Evolutionary conservation across 768 basidiomycete genomes (phyloP).

Genomic region (Boletus rubescentipes): DNA sequence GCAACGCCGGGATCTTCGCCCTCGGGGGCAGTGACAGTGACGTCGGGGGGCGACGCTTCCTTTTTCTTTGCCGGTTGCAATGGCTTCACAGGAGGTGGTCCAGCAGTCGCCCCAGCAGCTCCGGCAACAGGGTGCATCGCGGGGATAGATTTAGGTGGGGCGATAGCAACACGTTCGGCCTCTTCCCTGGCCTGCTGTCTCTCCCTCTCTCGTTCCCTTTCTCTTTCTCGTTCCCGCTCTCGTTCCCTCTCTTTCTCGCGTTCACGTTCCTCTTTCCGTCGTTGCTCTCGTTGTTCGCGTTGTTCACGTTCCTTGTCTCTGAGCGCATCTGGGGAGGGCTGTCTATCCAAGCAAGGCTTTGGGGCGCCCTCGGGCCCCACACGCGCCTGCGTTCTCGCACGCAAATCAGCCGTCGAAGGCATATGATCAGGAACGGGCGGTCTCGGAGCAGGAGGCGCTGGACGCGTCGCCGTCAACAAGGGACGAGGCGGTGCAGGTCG

Average conservation of each 20-base stretch:
- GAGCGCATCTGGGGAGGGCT: conserved; percentile 41
- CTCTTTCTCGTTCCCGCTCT: conserved; percentile 35
- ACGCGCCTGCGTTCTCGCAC: conserved; percentile 60
- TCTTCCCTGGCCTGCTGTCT: conserved; percentile 31
- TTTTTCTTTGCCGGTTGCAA: conserved; percentile 73
- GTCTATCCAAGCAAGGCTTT: conserved; percentile 33
- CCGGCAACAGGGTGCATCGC: conserved; percentile 45
- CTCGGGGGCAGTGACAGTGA: conserved; percentile 55
- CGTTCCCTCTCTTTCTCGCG: conserved; percentile 34
- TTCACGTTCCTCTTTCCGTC: conserved; percentile 38
- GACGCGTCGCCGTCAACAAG: conserved; percentile 51
- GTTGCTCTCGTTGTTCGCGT: conserved; percentile 39
- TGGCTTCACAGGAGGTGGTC: conserved; percentile 68
- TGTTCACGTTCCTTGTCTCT: conserved; percentile 39
- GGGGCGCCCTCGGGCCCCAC: conserved; percentile 41
- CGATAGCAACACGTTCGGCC: conserved; percentile 39
- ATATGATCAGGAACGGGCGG: conserved; percentile 46
- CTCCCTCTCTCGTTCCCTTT: conserved; percentile 26
- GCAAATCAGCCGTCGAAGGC: conserved; percentile 64
- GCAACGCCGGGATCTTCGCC: conserved; percentile 50
- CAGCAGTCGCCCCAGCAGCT: conserved; percentile 49
- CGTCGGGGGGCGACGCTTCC: conserved; percentile 32
- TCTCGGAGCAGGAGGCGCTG: conserved; percentile 52
- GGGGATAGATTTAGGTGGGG: conserved; percentile 46
- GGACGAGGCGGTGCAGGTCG: conserved; percentile 74